These are phyloP conservation scores for Cokeromyces recurvatus DNA, from an alignment of 371 early-diverging fungal species.

Conservation along the genomic window DNA sequence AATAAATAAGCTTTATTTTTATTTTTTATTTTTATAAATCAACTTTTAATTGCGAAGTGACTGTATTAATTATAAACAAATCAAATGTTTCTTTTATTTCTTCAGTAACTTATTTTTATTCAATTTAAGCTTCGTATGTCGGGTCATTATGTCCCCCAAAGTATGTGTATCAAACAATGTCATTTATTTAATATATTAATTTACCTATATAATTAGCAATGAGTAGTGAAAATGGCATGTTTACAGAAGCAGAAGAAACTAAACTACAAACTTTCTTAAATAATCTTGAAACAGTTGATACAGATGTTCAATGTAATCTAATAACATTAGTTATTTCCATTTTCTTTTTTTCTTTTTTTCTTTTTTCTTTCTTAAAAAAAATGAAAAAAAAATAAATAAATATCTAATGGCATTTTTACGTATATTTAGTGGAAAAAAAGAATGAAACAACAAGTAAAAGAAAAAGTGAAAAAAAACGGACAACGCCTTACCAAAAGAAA, in stretches of 20 bases:
- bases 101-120: background rate
- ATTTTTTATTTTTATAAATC: too few relatives aligned
- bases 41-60: too few relatives aligned
- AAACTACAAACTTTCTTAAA: constrained; percentile 13
- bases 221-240: background rate
- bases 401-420: background rate
- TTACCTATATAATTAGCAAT: background rate
- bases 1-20: too few relatives aligned
- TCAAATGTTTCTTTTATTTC: too few relatives aligned
- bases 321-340: background rate
- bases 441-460: background rate
- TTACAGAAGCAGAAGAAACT: constrained; percentile 14
- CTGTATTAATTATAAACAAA: too few relatives aligned
- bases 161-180: background rate
- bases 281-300: constrained; percentile 8
- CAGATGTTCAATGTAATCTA: background rate
- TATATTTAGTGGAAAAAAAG: background rate
- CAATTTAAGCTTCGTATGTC: background rate
- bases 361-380: too few relatives aligned
- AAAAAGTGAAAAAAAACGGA: constrained; percentile 3
- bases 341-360: too few relatives aligned
- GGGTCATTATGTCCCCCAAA: background rate
- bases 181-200: background rate
- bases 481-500: constrained; percentile 1
- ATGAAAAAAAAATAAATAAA: background rate